Evolutionary conservation across 2,329 filamentous ascomycete species (phyloP).

Genomic region (Plenodomus tracheiphilus): DNA sequence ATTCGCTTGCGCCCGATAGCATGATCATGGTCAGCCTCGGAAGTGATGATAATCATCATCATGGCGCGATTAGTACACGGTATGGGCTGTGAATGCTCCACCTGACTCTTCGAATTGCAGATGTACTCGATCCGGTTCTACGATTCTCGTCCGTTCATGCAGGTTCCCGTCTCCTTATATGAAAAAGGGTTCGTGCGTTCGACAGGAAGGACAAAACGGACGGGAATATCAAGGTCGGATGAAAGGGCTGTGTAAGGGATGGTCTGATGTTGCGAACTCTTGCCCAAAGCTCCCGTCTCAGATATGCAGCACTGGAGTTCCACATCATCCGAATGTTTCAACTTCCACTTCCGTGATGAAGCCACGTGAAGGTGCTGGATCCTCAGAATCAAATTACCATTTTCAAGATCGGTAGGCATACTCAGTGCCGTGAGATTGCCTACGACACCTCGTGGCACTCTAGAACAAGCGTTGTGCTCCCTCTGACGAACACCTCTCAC

Average conservation of each 20-base stretch:
- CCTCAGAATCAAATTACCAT: too few relatives aligned
- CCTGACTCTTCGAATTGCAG: slow-evolving; percentile 2
- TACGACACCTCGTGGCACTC: background rate
- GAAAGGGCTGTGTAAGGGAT: background rate
- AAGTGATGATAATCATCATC: background rate
- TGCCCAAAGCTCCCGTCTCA: slow-evolving; percentile 9
- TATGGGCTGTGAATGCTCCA: background rate
- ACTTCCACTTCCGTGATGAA: background rate
- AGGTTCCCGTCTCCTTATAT: slow-evolving; percentile 1
- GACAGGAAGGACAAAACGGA: slow-evolving; percentile 21
- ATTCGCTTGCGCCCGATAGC: background rate
- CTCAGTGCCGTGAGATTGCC: too few relatives aligned
- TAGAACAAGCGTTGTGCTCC: background rate
- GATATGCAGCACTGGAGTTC: background rate
- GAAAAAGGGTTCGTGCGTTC: slow-evolving; percentile 18
- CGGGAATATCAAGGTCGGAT: slow-evolving; percentile 11
- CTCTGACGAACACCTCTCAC: background rate
- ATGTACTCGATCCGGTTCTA: background rate
- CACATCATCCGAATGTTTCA: background rate
- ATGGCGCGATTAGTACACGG: background rate
- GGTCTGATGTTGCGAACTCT: slow-evolving; percentile 9
- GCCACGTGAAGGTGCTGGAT: background rate
- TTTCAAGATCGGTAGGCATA: too few relatives aligned
- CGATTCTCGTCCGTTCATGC: slow-evolving; percentile 13
- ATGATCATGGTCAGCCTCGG: background rate